phyloP scores from a whole-genome alignment of 768 basidiomycete species.

The Infundibulicybe gibba region DNA sequence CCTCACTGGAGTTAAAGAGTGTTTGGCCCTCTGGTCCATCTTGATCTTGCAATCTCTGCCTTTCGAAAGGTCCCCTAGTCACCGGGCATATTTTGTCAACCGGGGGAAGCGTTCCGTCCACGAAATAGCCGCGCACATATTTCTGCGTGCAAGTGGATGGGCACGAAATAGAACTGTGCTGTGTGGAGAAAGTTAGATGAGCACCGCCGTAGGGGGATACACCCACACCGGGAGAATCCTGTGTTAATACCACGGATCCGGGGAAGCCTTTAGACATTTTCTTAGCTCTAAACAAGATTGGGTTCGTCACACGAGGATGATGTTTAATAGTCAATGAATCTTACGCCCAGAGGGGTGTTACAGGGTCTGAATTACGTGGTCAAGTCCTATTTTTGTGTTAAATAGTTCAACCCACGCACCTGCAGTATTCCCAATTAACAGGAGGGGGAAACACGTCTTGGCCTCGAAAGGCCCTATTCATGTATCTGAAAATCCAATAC shows the following conservation, averaged over 20 bases:
- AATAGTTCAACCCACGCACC: conserved; percentile 8
- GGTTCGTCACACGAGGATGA: background rate
- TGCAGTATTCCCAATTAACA: conserved; percentile 20
- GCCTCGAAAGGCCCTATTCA: conserved; percentile 20
- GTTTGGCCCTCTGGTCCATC: background rate
- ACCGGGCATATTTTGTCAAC: conserved; percentile 36
- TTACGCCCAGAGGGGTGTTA: conserved; percentile 20
- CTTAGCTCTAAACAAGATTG: conserved; percentile 26
- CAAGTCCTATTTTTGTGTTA: background rate
- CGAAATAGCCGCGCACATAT: conserved; percentile 35
- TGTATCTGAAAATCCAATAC: background rate
- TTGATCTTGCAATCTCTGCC: background rate
- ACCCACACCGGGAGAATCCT: conserved; percentile 36
- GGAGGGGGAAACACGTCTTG: conserved; percentile 26
- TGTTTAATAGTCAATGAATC: background rate
- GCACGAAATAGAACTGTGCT: conserved; percentile 20
- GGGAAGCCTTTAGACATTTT: conserved; percentile 32
- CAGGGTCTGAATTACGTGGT: conserved; percentile 13
- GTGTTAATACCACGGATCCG: conserved; percentile 35
- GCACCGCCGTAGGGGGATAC: background rate
- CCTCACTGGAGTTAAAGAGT: background rate
- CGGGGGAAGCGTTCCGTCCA: conserved; percentile 33
- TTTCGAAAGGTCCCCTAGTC: conserved; percentile 20
- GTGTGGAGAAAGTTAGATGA: background rate
- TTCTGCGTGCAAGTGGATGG: conserved; percentile 20